Conservation (phyloP, 345 rosid genomes). For the Conringia planisiliqua region DNA sequence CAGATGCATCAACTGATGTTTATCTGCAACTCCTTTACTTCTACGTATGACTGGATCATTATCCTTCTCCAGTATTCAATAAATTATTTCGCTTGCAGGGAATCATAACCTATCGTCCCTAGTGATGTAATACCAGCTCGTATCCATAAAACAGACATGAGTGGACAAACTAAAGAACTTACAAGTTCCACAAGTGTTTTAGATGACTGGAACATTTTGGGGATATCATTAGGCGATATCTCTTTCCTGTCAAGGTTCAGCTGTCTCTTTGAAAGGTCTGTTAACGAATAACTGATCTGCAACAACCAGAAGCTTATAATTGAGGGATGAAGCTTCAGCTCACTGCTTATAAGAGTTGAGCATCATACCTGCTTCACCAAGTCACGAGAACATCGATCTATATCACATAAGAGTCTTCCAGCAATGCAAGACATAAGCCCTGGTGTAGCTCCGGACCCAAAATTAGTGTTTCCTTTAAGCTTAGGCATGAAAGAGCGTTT, state of each 20-base stretch:
- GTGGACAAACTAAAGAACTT: constrained; percentile 39
- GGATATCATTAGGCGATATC: constrained; percentile 71
- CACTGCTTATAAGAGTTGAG: constrained; percentile 9
- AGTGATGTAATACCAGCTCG: not conserved
- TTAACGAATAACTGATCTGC: constrained; percentile 97
- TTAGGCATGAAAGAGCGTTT: constrained; percentile 95
- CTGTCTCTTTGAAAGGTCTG: constrained; percentile 87
- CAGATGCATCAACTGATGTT: not conserved
- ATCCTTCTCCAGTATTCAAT: too few species aligned
- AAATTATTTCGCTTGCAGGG: not conserved
- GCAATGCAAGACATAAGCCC: constrained; percentile 95
- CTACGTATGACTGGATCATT: not conserved
- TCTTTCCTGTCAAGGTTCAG: constrained; percentile 86
- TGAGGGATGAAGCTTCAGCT: constrained; percentile 25
- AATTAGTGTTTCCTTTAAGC: constrained; percentile 68
- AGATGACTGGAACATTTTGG: constrained; percentile 78
- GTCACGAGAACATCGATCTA: constrained; percentile 83
- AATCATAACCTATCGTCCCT: constrained; percentile 3
- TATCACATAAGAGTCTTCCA: constrained; percentile 94
- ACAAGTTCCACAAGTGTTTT: constrained; percentile 81
- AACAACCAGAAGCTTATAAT: constrained; percentile 32
- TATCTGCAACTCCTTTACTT: constrained; percentile 9
- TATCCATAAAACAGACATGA: constrained; percentile 8
- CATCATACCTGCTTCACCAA: constrained; percentile 73
- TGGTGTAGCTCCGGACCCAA: constrained; percentile 91